Evolutionary conservation across 2,329 filamentous ascomycete species (phyloP).

Genomic region (Plenodomus biglobosus): DNA sequence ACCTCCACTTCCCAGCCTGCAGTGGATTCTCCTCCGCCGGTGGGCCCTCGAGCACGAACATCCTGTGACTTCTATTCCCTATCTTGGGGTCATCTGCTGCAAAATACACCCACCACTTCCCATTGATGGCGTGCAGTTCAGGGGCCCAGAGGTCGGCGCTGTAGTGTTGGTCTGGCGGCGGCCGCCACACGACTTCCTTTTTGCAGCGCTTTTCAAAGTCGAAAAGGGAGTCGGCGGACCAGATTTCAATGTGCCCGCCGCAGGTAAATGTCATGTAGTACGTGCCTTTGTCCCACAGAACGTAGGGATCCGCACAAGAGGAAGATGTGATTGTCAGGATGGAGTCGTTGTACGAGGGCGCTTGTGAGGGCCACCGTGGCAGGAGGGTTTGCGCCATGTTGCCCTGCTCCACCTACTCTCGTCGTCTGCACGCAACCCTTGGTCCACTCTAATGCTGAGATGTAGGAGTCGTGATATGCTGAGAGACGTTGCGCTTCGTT

Average conservation of each 20-base stretch:
- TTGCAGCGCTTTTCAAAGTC: conserved; percentile 43
- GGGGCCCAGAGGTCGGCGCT: conserved; percentile 57
- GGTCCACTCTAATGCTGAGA: neutral
- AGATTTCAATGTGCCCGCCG: conserved; percentile 50
- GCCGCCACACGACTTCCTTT: conserved; percentile 48
- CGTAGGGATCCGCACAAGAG: conserved; percentile 50
- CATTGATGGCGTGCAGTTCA: conserved; percentile 55
- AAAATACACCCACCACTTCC: conserved; percentile 59
- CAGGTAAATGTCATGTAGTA: conserved; percentile 53
- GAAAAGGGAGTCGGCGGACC: conserved; percentile 46
- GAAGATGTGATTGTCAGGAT: conserved; percentile 48
- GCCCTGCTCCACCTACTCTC: neutral
- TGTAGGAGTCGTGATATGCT: no score
- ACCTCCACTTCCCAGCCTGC: conserved; percentile 43
- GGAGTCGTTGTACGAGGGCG: conserved; percentile 40
- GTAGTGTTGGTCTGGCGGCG: conserved; percentile 48
- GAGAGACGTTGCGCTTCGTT: no score
- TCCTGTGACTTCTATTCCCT: conserved; percentile 51
- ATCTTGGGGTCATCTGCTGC: conserved; percentile 45
- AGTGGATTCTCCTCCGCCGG: conserved; percentile 33
- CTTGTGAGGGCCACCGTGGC: conserved; percentile 6
- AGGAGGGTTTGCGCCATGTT: conserved; percentile 10
- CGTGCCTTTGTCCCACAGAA: conserved; percentile 46
- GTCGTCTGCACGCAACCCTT: neutral
- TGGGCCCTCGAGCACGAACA: conserved; percentile 51